phyloP scores from a whole-genome alignment of 169 alveolate species.

The Gregarina niphandrodes region DNA sequence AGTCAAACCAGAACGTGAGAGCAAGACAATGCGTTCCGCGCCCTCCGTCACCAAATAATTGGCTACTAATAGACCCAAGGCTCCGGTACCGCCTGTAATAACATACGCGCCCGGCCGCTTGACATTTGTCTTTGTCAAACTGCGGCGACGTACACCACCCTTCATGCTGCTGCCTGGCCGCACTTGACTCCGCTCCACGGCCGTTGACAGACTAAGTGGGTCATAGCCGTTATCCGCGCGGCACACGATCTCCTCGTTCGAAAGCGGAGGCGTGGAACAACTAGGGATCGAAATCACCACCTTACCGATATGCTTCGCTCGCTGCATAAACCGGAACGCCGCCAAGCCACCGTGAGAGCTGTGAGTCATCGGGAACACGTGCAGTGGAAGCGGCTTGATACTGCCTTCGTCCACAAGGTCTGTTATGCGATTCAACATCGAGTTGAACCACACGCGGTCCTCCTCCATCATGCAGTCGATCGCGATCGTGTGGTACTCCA shows the following conservation, averaged over 20 bases:
- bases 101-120: too few relatives aligned
- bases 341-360: slow-evolving; percentile 17
- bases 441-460: slow-evolving; percentile 19
- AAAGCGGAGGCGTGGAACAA: too few relatives aligned
- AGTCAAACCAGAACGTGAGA: neutral
- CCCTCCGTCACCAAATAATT: neutral
- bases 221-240: neutral
- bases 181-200: too few relatives aligned
- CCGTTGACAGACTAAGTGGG: neutral
- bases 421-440: slow-evolving; percentile 13
- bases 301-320: slow-evolving; percentile 30
- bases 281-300: slow-evolving; percentile 22
- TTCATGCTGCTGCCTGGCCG: too few relatives aligned
- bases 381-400: slow-evolving; percentile 12
- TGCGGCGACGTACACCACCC: too few relatives aligned
- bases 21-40: neutral
- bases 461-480: slow-evolving; percentile 22
- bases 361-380: slow-evolving; percentile 8
- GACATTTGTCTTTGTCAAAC: too few relatives aligned
- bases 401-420: slow-evolving; percentile 2
- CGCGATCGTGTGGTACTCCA: slow-evolving; percentile 18
- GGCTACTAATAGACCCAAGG: neutral
- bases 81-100: slow-evolving; percentile 9
- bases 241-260: neutral
- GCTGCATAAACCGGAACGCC: slow-evolving; percentile 23